Evolutionary conservation across 257 asterid genomes (phyloP).

Genomic region (Salvia splendens): DNA sequence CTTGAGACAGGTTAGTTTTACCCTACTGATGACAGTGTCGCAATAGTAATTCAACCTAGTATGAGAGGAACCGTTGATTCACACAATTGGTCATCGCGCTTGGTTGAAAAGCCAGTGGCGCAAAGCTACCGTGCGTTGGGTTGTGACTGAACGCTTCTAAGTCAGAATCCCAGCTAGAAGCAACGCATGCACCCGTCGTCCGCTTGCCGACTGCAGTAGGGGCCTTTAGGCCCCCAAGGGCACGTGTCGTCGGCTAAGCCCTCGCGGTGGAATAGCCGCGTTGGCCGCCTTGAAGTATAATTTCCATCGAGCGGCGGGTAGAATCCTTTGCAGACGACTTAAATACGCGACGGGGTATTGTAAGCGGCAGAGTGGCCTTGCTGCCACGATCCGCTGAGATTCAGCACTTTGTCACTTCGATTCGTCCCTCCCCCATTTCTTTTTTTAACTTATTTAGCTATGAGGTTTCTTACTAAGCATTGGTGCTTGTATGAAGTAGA

Average conservation of each 20-base stretch:
- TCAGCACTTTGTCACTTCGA: no score
- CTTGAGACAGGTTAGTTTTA: no score
- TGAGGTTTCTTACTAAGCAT: no score
- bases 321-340: neutral
- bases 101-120: constrained; percentile 2
- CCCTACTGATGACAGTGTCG: no score
- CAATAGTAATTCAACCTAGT: no score
- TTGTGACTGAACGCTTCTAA: constrained; percentile 13
- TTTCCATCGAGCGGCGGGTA: constrained; percentile 10
- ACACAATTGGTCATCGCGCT: constrained; percentile 6
- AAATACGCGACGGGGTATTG: constrained; percentile 1
- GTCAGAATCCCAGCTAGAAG: neutral
- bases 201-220: constrained; percentile 9
- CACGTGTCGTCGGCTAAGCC: constrained; percentile 5
- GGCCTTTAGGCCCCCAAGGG: constrained; percentile 5
- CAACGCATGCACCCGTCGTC: neutral
- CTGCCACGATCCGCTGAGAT: no score
- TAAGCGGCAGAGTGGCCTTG: no score
- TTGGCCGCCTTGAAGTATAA: constrained; percentile 1
- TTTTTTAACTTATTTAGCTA: neutral
- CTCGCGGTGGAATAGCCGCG: neutral
- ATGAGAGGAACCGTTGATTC: no score
- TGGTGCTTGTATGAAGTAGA: no score
- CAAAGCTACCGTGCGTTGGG: constrained; percentile 11
- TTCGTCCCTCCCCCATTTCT: neutral